Base-by-base conservation (phyloP, 192 early-diverging fungal genomes). In the Rhizophagus clarus region DNA sequence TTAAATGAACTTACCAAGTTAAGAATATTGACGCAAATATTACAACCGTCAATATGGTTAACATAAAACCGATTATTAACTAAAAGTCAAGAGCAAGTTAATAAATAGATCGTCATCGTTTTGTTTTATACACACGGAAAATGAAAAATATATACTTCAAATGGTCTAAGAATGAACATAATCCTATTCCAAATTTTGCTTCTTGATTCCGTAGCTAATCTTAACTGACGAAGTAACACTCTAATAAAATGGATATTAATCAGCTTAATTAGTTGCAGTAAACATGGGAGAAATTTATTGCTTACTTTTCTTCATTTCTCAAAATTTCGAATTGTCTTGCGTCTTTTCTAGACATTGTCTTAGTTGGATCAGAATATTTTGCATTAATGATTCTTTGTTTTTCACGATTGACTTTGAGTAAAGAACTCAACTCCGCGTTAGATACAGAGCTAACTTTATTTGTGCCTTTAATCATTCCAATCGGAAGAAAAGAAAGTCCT, bases 1-100 rank as follows among this genome's bases (percentile, higher is more conserved):
- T 29, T 74, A 26, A 49, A 72, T 74, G 29, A 72, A 81, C 28
- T 40, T 69, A 68, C 34, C 74, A 64, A 20, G 61, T 40, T n/a
- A 78, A 72, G 77, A 72, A 56, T 74, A 74, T 34, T 32, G 37
- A 49, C 24, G 37, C 29, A 15, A 80, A 49, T 63, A 56, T 26
- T 26, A 71, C 42, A 47, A 26, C 9, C 12, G 51, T 17, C 7
- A 70, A 70, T 20, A 60, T 31, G 17, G 45, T 45, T n/a, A 47
- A 70, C 22, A 70, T 2, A 40, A 42, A 9, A 29, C 68, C 68
- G 22, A 31, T 37, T 40, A 70, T 40, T n/a, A 70, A 24, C 68
- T 70, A n/a, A 22, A 12, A 70, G 24, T n/a, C 11, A 28, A 28
- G 22, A 70, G 20, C 31, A 11, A 6, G 8, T 70, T 37, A 34